Conservation (phyloP, 352 stramenopile genomes). For the Globisporangium parvum region DNA sequence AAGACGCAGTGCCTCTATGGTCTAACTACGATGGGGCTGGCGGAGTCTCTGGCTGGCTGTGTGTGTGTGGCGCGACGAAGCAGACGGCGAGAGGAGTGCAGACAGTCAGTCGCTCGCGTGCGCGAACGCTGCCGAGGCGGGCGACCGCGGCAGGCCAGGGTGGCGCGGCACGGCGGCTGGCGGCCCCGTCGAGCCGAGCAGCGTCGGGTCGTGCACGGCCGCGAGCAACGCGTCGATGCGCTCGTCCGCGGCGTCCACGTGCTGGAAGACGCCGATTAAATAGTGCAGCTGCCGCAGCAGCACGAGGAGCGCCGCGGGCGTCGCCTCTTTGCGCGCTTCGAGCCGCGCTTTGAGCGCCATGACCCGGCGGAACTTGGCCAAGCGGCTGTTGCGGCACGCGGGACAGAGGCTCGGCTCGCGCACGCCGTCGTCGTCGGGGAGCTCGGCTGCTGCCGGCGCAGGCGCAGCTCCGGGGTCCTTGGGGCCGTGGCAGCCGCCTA, state of each 20-base stretch:
- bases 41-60: too few relatives aligned
- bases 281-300: constrained; percentile 70
- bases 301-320: constrained; percentile 37
- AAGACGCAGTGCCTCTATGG: too few relatives aligned
- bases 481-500: constrained; percentile 39
- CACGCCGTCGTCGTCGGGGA: constrained; percentile 16
- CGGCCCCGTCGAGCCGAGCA: constrained; percentile 10
- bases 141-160: too few relatives aligned
- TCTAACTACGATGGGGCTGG: too few relatives aligned
- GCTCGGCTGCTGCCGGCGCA: not conserved
- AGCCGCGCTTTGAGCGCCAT: constrained; percentile 49
- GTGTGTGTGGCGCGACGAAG: too few relatives aligned
- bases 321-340: constrained; percentile 29
- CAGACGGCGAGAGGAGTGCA: too few relatives aligned
- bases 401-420: constrained; percentile 26
- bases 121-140: too few relatives aligned
- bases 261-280: constrained; percentile 62
- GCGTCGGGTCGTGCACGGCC: constrained; percentile 34
- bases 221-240: constrained; percentile 55
- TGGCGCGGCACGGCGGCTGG: not conserved
- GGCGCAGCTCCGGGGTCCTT: constrained; percentile 12
- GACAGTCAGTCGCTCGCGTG: too few relatives aligned
- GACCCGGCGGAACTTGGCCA: constrained; percentile 48
- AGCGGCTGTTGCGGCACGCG: constrained; percentile 37
- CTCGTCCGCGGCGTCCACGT: constrained; percentile 53